Evolutionary conservation across 192 early-diverging fungal species (phyloP).

Genomic region (Podochytrium sp.): DNA sequence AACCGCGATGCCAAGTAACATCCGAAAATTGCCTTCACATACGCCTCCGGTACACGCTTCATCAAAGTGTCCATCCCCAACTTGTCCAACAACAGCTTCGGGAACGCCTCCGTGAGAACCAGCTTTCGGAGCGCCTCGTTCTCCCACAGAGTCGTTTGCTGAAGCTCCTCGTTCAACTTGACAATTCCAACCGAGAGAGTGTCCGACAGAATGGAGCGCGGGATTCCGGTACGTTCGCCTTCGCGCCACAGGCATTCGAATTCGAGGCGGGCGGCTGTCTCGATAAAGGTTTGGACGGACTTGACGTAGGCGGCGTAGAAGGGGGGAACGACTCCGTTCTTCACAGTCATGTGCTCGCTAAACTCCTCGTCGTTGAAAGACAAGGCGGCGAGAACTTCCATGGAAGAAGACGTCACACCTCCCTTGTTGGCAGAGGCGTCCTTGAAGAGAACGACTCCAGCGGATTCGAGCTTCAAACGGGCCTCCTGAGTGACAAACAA

Average conservation of each 20-base stretch:
- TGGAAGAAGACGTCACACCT: conserved; percentile 95
- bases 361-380: conserved; percentile 92
- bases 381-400: conserved; percentile 96
- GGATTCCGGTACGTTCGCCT: conserved; percentile 72
- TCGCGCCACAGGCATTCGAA: conserved; percentile 95
- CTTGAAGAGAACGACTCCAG: conserved; percentile 94
- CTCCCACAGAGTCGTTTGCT: conserved; percentile 90
- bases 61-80: conserved; percentile 89
- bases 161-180: conserved; percentile 90
- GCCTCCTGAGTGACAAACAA: conserved; percentile 98
- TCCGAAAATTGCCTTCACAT: conserved; percentile 97
- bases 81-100: conserved; percentile 86
- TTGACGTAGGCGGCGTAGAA: conserved; percentile 95
- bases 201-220: conserved; percentile 89
- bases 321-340: conserved; percentile 70
- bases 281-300: conserved; percentile 89
- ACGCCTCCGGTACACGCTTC: conserved; percentile 87
- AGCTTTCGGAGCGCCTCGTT: conserved; percentile 79
- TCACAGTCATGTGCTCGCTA: conserved; percentile 86
- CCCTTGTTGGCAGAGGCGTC: conserved; percentile 99
- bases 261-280: conserved; percentile 90
- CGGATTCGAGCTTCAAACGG: conserved; percentile 91
- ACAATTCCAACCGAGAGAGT: conserved; percentile 89
- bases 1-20: conserved; percentile 92
- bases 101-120: conserved; percentile 89